These are phyloP conservation scores for Grosmannia huntii DNA, from an alignment of 2,329 filamentous ascomycete genomes.

Conservation along the genomic window DNA sequence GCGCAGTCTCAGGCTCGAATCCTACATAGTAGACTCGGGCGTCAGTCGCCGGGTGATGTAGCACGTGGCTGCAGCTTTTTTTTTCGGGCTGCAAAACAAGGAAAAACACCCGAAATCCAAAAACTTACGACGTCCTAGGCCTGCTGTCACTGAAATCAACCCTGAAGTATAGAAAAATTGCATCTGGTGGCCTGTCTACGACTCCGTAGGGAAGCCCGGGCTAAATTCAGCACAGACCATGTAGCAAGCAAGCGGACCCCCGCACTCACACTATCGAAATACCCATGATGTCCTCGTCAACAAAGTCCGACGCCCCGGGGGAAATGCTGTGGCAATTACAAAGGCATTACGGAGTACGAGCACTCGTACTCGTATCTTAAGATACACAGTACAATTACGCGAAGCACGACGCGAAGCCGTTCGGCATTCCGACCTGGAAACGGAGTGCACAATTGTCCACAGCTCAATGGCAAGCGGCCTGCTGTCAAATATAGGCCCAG, in stretches of 20 bases:
- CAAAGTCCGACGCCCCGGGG: background rate
- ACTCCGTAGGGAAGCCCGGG: background rate
- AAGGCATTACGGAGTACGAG: too few relatives aligned
- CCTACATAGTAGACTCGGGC: background rate
- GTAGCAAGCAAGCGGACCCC: background rate
- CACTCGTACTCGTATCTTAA: too few relatives aligned
- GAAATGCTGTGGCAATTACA: background rate
- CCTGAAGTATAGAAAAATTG: background rate
- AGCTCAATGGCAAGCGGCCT: background rate
- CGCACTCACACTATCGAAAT: background rate
- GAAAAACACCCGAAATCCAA: background rate
- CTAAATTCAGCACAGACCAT: background rate
- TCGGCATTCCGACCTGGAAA: too few relatives aligned
- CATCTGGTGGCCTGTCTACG: background rate
- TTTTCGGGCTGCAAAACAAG: background rate
- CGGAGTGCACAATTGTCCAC: too few relatives aligned
- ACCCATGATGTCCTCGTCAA: background rate
- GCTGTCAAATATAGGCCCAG: background rate
- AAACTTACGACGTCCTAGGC: background rate
- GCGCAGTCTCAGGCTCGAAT: too few relatives aligned
- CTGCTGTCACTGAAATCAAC: background rate
- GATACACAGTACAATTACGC: too few relatives aligned
- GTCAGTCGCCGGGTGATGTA: background rate
- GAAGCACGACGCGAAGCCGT: too few relatives aligned
- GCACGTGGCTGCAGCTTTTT: background rate